Conservation (phyloP, 2,329 filamentous ascomycete genomes). For the Teratosphaeriaceae sp. region DNA sequence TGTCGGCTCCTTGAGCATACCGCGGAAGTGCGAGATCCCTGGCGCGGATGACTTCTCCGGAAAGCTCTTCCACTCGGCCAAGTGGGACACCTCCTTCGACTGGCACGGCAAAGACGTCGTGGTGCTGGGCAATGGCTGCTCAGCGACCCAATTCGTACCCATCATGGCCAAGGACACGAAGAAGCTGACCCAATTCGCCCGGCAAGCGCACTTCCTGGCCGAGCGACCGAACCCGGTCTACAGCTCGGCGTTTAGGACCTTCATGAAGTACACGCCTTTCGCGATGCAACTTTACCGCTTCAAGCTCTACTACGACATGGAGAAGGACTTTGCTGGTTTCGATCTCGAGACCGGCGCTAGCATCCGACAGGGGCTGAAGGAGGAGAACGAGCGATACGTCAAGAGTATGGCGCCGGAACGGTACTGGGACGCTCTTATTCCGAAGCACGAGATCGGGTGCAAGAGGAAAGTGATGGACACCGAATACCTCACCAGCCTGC, state of each 20-base stretch:
- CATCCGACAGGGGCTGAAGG: conserved; percentile 32
- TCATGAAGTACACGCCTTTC: conserved; percentile 40
- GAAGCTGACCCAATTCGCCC: conserved; percentile 43
- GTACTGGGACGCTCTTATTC: conserved; percentile 40
- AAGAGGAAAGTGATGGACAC: conserved; percentile 45
- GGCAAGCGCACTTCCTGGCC: conserved; percentile 45
- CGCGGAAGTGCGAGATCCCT: conserved; percentile 21
- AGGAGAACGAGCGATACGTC: conserved; percentile 38
- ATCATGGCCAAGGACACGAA: conserved; percentile 36
- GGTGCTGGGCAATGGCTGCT: conserved; percentile 40
- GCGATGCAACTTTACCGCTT: conserved; percentile 41
- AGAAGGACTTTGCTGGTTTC: conserved; percentile 39
- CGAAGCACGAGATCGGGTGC: conserved; percentile 41
- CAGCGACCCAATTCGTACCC: conserved; percentile 44
- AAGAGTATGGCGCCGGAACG: conserved; percentile 36
- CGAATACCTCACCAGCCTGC: conserved; percentile 39
- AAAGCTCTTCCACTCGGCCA: conserved; percentile 34
- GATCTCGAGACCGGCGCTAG: conserved; percentile 31
- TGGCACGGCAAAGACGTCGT: conserved; percentile 34
- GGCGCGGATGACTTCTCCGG: conserved; percentile 30
- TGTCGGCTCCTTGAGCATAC: conserved; percentile 24
- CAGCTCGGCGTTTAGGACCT: conserved; percentile 33
- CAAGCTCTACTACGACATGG: conserved; percentile 38
- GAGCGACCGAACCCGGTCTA: conserved; percentile 41
- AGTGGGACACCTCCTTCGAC: conserved; percentile 36